phyloP scores from a whole-genome alignment of 148 eudicot genomes.

The Vaccinium darrowii region DNA sequence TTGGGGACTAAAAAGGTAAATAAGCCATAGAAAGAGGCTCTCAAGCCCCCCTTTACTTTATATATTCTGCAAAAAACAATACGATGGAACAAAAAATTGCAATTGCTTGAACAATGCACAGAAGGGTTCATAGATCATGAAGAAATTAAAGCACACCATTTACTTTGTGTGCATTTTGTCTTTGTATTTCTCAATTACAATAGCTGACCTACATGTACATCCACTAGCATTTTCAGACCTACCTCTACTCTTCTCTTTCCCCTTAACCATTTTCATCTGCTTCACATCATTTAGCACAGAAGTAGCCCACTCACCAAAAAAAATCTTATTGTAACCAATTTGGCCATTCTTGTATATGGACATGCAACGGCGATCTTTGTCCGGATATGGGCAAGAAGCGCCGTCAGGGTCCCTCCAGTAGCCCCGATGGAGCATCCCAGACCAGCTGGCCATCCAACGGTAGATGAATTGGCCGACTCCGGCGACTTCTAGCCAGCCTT shows the following conservation, averaged over 20 bases:
- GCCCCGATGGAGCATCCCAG: constrained; percentile 71
- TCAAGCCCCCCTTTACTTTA: too few species aligned
- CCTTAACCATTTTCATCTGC: constrained; percentile 32
- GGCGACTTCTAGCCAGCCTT: constrained; percentile 79
- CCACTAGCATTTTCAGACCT: not conserved
- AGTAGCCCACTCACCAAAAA: constrained; percentile 51
- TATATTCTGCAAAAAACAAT: too few species aligned
- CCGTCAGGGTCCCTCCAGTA: constrained; percentile 65
- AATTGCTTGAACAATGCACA: too few species aligned
- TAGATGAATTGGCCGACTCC: constrained; percentile 73
- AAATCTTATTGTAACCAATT: constrained; percentile 54
- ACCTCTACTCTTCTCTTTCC: not conserved
- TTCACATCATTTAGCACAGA: constrained; percentile 46
- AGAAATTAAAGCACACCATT: too few species aligned
- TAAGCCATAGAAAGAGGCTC: too few species aligned
- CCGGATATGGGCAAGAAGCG: constrained; percentile 44
- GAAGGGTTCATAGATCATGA: too few species aligned
- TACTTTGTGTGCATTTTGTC: too few species aligned
- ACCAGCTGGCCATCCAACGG: constrained; percentile 70
- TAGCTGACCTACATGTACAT: constrained; percentile 24
- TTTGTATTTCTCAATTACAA: not conserved
- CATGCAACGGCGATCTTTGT: constrained; percentile 68
- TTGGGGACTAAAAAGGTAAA: too few species aligned
- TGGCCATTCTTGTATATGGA: constrained; percentile 50
- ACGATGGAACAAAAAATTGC: too few species aligned